Conservation (phyloP, 2,329 filamentous ascomycete species). For the Grosmannia huntii region DNA sequence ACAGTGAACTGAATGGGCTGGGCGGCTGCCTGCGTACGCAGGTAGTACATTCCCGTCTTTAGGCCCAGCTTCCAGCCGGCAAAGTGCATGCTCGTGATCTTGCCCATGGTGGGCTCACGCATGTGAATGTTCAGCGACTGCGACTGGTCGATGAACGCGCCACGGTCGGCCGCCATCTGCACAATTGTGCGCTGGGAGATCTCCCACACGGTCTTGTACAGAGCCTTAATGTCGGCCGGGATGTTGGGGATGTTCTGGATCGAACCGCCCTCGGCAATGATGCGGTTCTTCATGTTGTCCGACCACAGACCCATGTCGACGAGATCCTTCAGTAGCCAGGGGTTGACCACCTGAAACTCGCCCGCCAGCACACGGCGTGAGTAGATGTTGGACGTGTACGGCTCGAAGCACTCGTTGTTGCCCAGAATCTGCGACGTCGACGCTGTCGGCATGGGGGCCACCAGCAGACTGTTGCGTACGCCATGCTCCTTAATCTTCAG, state of each 20-base stretch:
- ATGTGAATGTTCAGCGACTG: constrained; percentile 99
- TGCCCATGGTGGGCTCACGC: constrained; percentile 98
- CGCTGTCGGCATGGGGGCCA: constrained; percentile 96
- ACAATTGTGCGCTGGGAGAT: constrained; percentile 92
- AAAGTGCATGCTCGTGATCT: constrained; percentile 99
- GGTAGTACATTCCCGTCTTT: constrained; percentile 99
- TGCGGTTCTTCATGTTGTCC: constrained; percentile 99
- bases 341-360: constrained; percentile 99
- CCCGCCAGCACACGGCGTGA: constrained; percentile 94
- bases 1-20: constrained; percentile 98
- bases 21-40: constrained; percentile 92
- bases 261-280: constrained; percentile 92
- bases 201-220: constrained; percentile 99
- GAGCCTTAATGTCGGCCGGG: constrained; percentile 82
- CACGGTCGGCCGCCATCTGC: constrained; percentile 96
- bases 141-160: constrained; percentile 97
- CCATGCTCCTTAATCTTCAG: constrained; percentile 85
- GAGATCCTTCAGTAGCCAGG: constrained; percentile 94
- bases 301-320: constrained; percentile 98
- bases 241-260: constrained; percentile 97
- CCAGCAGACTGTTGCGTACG: constrained; percentile 85
- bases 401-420: constrained; percentile 99
- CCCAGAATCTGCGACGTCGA: constrained; percentile 95
- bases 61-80: constrained; percentile 97
- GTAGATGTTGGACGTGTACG: constrained; percentile 99